Conservation (phyloP, 2,329 filamentous ascomycete species). For the Pseudogymnoascus sp. region DNA sequence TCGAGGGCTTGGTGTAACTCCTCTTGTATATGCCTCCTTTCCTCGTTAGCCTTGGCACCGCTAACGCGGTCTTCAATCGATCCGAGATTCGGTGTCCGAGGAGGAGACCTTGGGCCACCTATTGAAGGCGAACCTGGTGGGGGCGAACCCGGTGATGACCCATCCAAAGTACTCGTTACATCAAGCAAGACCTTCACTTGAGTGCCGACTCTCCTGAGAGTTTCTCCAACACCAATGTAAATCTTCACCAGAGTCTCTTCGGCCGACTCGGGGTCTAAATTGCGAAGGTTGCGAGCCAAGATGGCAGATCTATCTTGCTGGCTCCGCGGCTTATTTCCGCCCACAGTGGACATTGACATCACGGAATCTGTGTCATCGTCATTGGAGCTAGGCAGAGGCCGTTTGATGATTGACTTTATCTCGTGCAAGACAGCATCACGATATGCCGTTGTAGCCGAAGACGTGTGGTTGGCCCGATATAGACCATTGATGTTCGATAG, state of each 20-base stretch:
- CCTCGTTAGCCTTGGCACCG: constrained; percentile 11
- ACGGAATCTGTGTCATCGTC: constrained; percentile 91
- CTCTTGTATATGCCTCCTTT: constrained; percentile 49
- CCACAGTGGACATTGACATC: constrained; percentile 72
- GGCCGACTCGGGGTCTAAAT: constrained; percentile 74
- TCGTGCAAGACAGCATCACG: constrained; percentile 78
- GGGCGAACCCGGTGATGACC: constrained; percentile 26
- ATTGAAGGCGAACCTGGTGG: constrained; percentile 19
- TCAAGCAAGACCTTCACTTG: constrained; percentile 94
- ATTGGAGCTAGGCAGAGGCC: constrained; percentile 80
- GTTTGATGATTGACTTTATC: constrained; percentile 74
- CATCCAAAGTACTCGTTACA: constrained; percentile 68
- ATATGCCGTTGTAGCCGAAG: constrained; percentile 73
- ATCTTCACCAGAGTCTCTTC: constrained; percentile 75
- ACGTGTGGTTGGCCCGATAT: constrained; percentile 72
- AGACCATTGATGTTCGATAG: constrained; percentile 67
- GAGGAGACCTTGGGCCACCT: constrained; percentile 24
- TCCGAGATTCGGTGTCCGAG: constrained; percentile 25
- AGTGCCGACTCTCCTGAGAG: constrained; percentile 72
- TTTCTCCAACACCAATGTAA: constrained; percentile 83
- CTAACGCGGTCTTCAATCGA: constrained; percentile 22
- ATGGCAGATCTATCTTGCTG: constrained; percentile 87
- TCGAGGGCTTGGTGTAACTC: constrained; percentile 71
- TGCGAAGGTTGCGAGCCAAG: constrained; percentile 77
- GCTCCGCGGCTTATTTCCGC: constrained; percentile 57